A percentile compares a stretch with the other conserved stretches of the same genome.
Conservation (phyloP, 75 land plant species). For the Chamaecyparis obtusa region DNA sequence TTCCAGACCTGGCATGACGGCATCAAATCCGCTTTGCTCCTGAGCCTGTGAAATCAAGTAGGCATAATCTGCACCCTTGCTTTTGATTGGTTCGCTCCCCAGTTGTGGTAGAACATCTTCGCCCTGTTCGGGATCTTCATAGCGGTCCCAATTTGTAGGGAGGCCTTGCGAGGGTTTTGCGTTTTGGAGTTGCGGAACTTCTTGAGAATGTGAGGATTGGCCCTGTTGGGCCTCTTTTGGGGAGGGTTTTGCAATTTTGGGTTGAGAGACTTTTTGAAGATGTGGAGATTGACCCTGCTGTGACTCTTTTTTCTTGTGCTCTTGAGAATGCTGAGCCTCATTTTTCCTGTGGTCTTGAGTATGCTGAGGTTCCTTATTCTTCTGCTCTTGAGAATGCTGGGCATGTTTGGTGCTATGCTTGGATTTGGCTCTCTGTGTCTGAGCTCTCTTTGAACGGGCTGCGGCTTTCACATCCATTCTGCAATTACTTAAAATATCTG, state of each 20-base stretch:
- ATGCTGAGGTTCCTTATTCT: slow-evolving; percentile 14
- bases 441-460: slow-evolving; percentile 51
- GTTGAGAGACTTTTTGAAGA: neutral
- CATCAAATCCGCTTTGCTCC: slow-evolving; percentile 15
- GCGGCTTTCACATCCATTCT: slow-evolving; percentile 21
- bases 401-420: neutral
- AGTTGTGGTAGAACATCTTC: neutral
- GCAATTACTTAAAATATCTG: neutral
- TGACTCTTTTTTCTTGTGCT: slow-evolving; percentile 19
- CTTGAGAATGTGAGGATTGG: neutral
- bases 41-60: slow-evolving; percentile 43
- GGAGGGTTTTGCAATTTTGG: neutral
- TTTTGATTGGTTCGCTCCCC: slow-evolving; percentile 32
- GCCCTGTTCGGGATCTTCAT: slow-evolving; percentile 16
- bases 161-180: slow-evolving; percentile 4
- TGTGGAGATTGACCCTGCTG: slow-evolving; percentile 5
- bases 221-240: neutral
- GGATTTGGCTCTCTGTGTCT: slow-evolving; percentile 23
- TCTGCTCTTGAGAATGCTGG: neutral
- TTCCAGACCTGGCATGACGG: slow-evolving; percentile 4
- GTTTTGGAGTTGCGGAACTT: neutral
- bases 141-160: slow-evolving; percentile 63
- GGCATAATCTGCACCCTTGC: slow-evolving; percentile 53
- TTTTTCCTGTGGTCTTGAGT: neutral
- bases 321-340: neutral